These are phyloP conservation scores for Ceriops decandra DNA, from an alignment of 345 rosid genomes.

Conservation along the genomic window DNA sequence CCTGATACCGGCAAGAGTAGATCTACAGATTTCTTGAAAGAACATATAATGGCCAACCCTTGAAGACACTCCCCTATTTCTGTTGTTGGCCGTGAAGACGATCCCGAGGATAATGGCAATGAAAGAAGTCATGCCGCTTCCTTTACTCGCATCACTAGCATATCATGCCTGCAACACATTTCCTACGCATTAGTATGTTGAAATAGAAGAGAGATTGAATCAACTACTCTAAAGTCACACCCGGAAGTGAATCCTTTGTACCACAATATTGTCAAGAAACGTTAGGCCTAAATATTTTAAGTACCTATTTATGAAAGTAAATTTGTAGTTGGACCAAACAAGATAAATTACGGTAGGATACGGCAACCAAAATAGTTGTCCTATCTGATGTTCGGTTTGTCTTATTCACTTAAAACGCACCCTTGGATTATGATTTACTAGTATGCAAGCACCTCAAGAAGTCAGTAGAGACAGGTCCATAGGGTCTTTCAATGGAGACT, in stretches of 20 bases:
- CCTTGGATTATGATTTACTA: neutral
- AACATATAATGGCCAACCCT: conserved; percentile 17
- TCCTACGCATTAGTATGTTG: too few species aligned
- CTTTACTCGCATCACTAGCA: conserved; percentile 26
- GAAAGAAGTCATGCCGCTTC: conserved; percentile 33
- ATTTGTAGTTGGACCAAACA: too few species aligned
- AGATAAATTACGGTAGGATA: too few species aligned
- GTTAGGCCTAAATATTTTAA: too few species aligned
- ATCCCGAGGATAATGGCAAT: conserved; percentile 23
- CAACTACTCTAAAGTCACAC: too few species aligned
- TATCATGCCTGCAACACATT: conserved; percentile 17
- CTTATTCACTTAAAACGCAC: too few species aligned
- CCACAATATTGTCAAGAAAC: too few species aligned
- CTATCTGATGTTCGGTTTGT: too few species aligned
- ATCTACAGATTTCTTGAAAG: conserved; percentile 20
- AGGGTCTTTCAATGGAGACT: conserved; percentile 30
- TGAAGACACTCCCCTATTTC: conserved; percentile 3
- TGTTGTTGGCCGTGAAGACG: conserved; percentile 12
- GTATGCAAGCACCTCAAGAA: conserved; percentile 7
- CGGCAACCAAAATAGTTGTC: too few species aligned
- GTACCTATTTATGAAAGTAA: too few species aligned
- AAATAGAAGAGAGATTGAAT: too few species aligned
- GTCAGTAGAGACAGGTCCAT: conserved; percentile 17
- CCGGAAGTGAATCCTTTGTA: too few species aligned
- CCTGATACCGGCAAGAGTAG: conserved; percentile 22